These are phyloP conservation scores for Drechslerella dactyloides DNA, from an alignment of 2,329 filamentous ascomycete species.

Conservation along the genomic window DNA sequence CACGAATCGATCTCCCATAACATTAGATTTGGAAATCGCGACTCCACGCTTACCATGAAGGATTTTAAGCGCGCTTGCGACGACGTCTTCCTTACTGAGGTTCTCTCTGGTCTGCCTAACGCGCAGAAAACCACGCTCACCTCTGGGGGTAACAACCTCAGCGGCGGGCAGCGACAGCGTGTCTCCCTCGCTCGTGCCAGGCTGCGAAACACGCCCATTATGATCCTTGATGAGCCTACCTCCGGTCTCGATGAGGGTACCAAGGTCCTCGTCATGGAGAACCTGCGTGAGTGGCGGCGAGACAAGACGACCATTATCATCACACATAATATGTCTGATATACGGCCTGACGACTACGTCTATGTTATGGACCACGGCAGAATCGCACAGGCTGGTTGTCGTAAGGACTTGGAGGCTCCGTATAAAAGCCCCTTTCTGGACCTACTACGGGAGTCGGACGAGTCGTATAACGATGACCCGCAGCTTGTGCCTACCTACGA, in stretches of 20 bases:
- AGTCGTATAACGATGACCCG: constrained; percentile 8
- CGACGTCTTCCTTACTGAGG: constrained; percentile 72
- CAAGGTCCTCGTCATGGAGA: constrained; percentile 72
- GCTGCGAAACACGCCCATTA: constrained; percentile 76
- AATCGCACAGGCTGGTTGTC: constrained; percentile 73
- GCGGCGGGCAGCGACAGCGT: constrained; percentile 83
- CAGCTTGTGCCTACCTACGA: constrained; percentile 16
- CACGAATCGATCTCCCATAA: constrained; percentile 80
- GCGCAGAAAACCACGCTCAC: constrained; percentile 77
- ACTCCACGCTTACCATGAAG: constrained; percentile 62
- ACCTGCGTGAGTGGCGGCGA: constrained; percentile 76
- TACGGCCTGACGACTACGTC: constrained; percentile 74
- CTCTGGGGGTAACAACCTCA: constrained; percentile 72
- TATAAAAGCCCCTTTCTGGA: constrained; percentile 62
- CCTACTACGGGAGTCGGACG: constrained; percentile 55
- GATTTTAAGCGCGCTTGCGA: constrained; percentile 70
- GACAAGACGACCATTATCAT: constrained; percentile 90
- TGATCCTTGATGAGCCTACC: constrained; percentile 88
- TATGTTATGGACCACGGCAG: constrained; percentile 76
- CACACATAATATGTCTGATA: constrained; percentile 84
- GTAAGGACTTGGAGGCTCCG: constrained; percentile 63
- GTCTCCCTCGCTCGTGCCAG: constrained; percentile 79
- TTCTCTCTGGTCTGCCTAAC: constrained; percentile 70
- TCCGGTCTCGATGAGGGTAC: constrained; percentile 81
- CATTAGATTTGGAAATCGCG: constrained; percentile 71